These are phyloP conservation scores for Rickenella mellea DNA, from an alignment of 768 basidiomycete species.

Conservation along the genomic window DNA sequence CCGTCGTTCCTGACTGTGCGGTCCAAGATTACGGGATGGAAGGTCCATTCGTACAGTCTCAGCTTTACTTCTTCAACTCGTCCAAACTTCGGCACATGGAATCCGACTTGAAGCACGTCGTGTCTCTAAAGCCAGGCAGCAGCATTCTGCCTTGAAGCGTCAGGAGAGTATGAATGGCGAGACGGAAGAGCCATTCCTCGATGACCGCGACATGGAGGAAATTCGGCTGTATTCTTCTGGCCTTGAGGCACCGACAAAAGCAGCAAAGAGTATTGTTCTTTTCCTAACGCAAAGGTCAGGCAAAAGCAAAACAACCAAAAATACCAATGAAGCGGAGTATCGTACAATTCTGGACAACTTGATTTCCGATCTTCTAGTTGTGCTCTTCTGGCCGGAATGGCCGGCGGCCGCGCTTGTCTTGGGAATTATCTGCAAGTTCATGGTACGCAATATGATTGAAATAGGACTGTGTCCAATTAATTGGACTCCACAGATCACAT, in stretches of 20 bases:
- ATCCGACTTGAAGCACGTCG: conserved; percentile 61
- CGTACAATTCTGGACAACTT: conserved; percentile 87
- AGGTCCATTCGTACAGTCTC: conserved; percentile 89
- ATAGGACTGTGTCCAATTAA: neutral
- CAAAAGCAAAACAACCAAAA: conserved; percentile 81
- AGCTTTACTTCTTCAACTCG: conserved; percentile 87
- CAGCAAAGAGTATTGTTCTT: conserved; percentile 74
- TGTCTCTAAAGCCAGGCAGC: conserved; percentile 54
- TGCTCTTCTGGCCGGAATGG: conserved; percentile 96
- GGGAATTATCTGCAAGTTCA: conserved; percentile 70
- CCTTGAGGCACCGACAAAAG: conserved; percentile 74
- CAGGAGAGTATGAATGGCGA: conserved; percentile 54
- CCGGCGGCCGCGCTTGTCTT: conserved; percentile 82
- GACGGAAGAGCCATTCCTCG: conserved; percentile 43
- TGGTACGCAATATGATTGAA: conserved; percentile 42
- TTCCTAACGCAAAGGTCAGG: conserved; percentile 78
- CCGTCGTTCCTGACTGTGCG: neutral
- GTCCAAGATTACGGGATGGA: conserved; percentile 72
- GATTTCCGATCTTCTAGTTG: conserved; percentile 77
- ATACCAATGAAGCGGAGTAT: conserved; percentile 91
- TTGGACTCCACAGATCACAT: conserved; percentile 47
- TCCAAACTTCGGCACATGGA: conserved; percentile 89
- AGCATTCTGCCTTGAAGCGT: conserved; percentile 47
- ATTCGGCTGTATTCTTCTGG: conserved; percentile 61
- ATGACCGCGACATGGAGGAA: conserved; percentile 69